phyloP scores from a whole-genome alignment of 2,329 filamentous ascomycete genomes.

The Plenodomus lindquistii region DNA sequence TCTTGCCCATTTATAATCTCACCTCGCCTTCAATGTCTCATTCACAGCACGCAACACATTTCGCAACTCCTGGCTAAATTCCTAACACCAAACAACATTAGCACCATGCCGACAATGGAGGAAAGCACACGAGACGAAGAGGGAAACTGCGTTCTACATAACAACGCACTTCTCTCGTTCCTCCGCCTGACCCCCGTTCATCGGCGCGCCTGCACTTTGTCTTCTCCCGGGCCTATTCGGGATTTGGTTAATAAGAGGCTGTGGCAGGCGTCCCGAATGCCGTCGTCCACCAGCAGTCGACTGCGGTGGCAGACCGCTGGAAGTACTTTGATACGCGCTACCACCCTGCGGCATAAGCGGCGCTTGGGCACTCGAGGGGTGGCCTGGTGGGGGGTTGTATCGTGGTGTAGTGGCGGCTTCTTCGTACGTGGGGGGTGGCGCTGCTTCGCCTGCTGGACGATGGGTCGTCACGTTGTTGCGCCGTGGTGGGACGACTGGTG shows the following conservation, averaged over 20 bases:
- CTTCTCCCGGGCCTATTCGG: slow-evolving; percentile 25
- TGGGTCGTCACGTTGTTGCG: slow-evolving; percentile 43
- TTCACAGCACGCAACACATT: too few relatives aligned
- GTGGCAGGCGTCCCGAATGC: slow-evolving; percentile 16
- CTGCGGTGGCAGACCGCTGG: slow-evolving; percentile 12
- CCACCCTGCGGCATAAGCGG: slow-evolving; percentile 28
- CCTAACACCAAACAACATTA: slow-evolving; percentile 1
- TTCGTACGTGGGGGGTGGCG: slow-evolving; percentile 68
- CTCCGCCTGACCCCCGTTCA: slow-evolving; percentile 15
- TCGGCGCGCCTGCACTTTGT: slow-evolving; percentile 26
- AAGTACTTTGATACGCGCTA: slow-evolving; percentile 30
- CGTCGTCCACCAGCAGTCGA: slow-evolving; percentile 16
- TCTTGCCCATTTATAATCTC: too few relatives aligned
- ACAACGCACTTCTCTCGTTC: slow-evolving; percentile 40
- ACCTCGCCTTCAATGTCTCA: too few relatives aligned
- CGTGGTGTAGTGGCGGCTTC: slow-evolving; percentile 62
- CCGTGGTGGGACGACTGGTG: slow-evolving; percentile 53
- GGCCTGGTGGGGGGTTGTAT: slow-evolving; percentile 56
- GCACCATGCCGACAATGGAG: too few relatives aligned
- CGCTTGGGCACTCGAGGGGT: slow-evolving; percentile 48
- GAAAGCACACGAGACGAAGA: neutral
- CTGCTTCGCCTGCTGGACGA: slow-evolving; percentile 51
- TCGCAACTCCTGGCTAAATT: too few relatives aligned
- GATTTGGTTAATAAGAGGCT: slow-evolving; percentile 6
- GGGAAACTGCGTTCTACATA: slow-evolving; percentile 25